These are phyloP conservation scores for Phalaenopsis hybrid DNA, from an alignment of 116 monocot species.

Conservation along the genomic window DNA sequence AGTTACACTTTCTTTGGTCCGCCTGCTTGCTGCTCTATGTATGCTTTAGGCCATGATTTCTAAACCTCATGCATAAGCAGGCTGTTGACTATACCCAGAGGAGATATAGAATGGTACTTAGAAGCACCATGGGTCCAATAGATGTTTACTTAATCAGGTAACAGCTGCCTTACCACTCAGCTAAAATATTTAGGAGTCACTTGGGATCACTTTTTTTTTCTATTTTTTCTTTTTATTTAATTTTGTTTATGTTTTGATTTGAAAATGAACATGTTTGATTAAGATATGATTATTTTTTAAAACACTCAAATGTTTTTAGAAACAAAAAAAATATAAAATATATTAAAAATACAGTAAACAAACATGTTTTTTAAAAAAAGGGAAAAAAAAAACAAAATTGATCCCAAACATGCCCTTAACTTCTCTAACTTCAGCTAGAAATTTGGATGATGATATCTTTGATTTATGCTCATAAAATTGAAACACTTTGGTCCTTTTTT, in stretches of 20 bases:
- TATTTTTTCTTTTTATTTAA: no score
- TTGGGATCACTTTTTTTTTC: no score
- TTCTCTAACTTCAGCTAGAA: not conserved
- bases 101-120: conserved; percentile 87
- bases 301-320: no score
- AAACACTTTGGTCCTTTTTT: not conserved
- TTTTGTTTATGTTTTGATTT: no score
- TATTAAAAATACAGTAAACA: no score
- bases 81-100: conserved; percentile 83
- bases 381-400: no score
- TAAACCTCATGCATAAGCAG: conserved; percentile 21
- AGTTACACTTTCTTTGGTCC: not conserved
- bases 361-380: no score
- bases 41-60: not conserved
- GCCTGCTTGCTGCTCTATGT: not conserved
- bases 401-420: not conserved
- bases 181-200: no score
- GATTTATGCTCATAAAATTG: not conserved
- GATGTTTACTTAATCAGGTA: conserved; percentile 99
- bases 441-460: not conserved
- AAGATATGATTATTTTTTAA: no score
- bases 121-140: conserved; percentile 92
- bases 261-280: no score
- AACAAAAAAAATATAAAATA: no score
- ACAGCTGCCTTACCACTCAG: not conserved